Evolutionary conservation across 2,329 filamentous ascomycete genomes (phyloP).

Genomic region (Corinectria fuckeliana): DNA sequence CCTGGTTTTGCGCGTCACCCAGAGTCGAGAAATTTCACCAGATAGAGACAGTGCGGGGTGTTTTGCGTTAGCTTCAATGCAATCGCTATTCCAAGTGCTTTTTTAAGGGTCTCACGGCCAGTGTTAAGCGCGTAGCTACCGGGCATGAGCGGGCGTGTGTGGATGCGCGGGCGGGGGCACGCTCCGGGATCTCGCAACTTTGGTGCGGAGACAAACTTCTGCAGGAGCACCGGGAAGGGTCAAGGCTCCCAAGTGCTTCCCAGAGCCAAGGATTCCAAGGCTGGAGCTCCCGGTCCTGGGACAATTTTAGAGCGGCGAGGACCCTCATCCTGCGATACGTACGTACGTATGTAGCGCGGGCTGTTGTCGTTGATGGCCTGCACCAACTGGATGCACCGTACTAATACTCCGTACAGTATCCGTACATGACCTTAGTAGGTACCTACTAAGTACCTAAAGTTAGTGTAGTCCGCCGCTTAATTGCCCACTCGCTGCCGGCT

Average conservation of each 20-base stretch:
- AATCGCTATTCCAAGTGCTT: conserved; percentile 8
- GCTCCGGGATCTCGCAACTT: conserved; percentile 21
- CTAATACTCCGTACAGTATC: not conserved
- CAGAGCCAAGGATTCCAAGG: not conserved
- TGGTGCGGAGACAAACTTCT: conserved; percentile 22
- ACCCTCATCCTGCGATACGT: not conserved
- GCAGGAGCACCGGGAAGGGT: conserved; percentile 20
- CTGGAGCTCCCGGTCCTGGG: conserved; percentile 17
- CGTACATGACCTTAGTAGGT: too few species aligned
- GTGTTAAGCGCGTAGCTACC: conserved; percentile 29
- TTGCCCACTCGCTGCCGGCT: conserved; percentile 20
- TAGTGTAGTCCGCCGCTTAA: conserved; percentile 13
- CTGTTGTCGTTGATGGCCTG: not conserved
- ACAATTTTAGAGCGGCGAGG: conserved; percentile 13
- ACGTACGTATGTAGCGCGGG: not conserved
- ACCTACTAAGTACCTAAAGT: too few species aligned
- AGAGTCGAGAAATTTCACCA: too few species aligned
- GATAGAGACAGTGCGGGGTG: not conserved
- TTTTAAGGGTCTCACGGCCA: conserved; percentile 19
- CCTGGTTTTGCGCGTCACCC: not conserved
- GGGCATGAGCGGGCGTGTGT: conserved; percentile 35
- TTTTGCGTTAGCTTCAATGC: conserved; percentile 1
- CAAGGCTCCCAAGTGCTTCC: conserved; percentile 18
- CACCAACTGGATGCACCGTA: not conserved
- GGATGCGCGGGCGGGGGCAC: conserved; percentile 30